These are phyloP conservation scores for Stachybotrys elegans DNA, from an alignment of 2,329 filamentous ascomycete species.

Conservation along the genomic window DNA sequence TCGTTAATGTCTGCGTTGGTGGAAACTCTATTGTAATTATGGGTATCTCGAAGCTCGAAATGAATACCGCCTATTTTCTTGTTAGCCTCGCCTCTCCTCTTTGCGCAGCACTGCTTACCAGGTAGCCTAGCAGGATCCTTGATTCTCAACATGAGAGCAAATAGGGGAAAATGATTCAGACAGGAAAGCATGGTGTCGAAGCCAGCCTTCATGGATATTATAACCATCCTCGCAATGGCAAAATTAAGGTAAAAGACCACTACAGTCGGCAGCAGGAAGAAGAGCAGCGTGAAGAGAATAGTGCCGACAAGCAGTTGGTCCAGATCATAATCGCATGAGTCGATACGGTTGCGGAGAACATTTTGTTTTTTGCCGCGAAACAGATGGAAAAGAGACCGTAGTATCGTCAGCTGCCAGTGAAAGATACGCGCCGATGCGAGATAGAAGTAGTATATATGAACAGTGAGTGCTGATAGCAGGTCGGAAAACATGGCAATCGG, in stretches of 20 bases:
- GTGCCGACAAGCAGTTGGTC: slow-evolving; percentile 95
- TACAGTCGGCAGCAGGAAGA: slow-evolving; percentile 91
- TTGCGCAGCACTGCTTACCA: slow-evolving; percentile 42
- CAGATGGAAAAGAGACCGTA: slow-evolving; percentile 95
- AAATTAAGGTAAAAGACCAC: slow-evolving; percentile 97
- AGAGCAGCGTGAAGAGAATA: slow-evolving; percentile 90
- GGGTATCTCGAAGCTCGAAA: slow-evolving; percentile 81
- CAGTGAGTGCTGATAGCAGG: slow-evolving; percentile 80
- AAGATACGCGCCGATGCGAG: slow-evolving; percentile 94
- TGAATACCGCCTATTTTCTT: slow-evolving; percentile 58
- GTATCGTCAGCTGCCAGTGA: slow-evolving; percentile 96
- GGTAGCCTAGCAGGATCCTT: slow-evolving; percentile 90
- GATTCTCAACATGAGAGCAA: slow-evolving; percentile 90
- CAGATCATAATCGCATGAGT: slow-evolving; percentile 97
- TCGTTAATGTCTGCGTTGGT: slow-evolving; percentile 34
- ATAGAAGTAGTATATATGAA: slow-evolving; percentile 98
- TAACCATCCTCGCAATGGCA: slow-evolving; percentile 87
- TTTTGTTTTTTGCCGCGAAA: slow-evolving; percentile 99
- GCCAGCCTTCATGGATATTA: slow-evolving; percentile 85
- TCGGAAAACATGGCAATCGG: slow-evolving; percentile 95
- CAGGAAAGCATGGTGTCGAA: slow-evolving; percentile 91
- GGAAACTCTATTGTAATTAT: slow-evolving; percentile 37
- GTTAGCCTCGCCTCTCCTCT: slow-evolving; percentile 1
- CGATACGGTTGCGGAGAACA: slow-evolving; percentile 91
- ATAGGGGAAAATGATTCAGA: slow-evolving; percentile 95